Evolutionary conservation across 805 yeast genomes (phyloP), one percentile per base, ranked within the genome.

Genomic region (Danielia reshetovae): DNA sequence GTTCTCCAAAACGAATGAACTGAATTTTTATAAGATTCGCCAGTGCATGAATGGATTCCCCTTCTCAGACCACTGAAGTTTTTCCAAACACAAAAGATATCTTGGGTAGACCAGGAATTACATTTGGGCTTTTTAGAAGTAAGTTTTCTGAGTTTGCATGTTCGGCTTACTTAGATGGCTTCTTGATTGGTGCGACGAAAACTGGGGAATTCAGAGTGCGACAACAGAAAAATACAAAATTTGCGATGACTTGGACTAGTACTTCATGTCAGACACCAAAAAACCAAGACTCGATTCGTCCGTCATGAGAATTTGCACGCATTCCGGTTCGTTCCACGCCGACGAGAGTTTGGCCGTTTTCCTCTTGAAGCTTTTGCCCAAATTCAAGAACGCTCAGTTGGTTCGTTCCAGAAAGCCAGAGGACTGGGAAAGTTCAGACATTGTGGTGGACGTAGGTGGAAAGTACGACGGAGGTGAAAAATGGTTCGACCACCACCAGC

Each of bases 281-380:
- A 47, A 51, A 38, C 48, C 42, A 37, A 42, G 48, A 41, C 37
- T 36, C 24, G 23, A 42, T 11, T 12, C 42, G 12, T 35, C 37
- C 36, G 57, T 67, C 54, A 55, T 78, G 40, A 78, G 76, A 52
- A 85, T 89, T 38, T 90, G 96, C 54, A 89, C 96, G 9, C 94
- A 85, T 52, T 82, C 89, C 31, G 98, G 98, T 6, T 74, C 88
- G 0, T 93, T 93, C 71, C 98, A 93, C 56, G 97, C 97, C 8
- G 98, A 93, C 59, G 98, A 93, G 60, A 80, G 95, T 8, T 72
- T 93, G 33, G 98, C 97, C 2, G 96, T 90, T 3, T 89, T 73
- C 59, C 79, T 93, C 82, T 66, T 93, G 37, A 77, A 74, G 46
- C 65, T 77, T 13, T 63, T 90, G 30, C 93, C 95, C 7, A 70